phyloP scores from a whole-genome alignment of 495 filamentous ascomycete genomes.

The Annulohypoxylon stygium region DNA sequence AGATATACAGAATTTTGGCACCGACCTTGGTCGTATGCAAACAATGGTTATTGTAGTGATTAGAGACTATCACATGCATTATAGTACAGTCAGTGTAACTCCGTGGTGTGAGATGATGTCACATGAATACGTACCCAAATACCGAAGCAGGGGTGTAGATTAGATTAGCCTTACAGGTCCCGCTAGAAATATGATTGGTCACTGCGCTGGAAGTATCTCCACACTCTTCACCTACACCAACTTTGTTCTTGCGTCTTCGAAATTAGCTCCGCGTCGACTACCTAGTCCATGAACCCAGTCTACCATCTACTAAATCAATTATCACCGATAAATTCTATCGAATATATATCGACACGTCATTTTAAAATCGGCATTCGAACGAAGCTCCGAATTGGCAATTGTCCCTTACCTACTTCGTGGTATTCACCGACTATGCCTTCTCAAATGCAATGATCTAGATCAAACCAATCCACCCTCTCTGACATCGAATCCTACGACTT shows the following conservation, averaged over 20 bases:
- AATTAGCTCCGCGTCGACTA: not conserved
- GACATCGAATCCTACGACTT: not conserved
- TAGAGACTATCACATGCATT: constrained; percentile 13
- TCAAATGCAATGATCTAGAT: constrained; percentile 26
- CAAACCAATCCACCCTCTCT: not conserved
- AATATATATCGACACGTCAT: not conserved
- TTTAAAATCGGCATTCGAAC: not conserved
- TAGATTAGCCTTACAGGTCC: constrained; percentile 17
- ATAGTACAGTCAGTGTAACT: not conserved
- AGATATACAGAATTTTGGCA: not conserved
- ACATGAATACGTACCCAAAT: not conserved
- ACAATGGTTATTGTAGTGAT: not conserved
- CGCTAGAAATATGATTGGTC: constrained; percentile 10
- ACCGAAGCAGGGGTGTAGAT: not conserved
- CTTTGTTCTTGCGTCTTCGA: constrained; percentile 2
- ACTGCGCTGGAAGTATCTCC: not conserved
- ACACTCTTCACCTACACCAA: constrained; percentile 5
- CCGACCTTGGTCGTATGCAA: not conserved
- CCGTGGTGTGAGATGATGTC: constrained; percentile 21
- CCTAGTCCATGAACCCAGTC: not conserved
- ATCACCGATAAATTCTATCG: not conserved
- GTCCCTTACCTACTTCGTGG: not conserved
- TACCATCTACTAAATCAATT: not conserved
- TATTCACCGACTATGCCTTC: constrained; percentile 2
- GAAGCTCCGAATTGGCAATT: not conserved